These are phyloP conservation scores for Cladorrhinum samala DNA, from an alignment of 495 filamentous ascomycete genomes.

Conservation along the genomic window DNA sequence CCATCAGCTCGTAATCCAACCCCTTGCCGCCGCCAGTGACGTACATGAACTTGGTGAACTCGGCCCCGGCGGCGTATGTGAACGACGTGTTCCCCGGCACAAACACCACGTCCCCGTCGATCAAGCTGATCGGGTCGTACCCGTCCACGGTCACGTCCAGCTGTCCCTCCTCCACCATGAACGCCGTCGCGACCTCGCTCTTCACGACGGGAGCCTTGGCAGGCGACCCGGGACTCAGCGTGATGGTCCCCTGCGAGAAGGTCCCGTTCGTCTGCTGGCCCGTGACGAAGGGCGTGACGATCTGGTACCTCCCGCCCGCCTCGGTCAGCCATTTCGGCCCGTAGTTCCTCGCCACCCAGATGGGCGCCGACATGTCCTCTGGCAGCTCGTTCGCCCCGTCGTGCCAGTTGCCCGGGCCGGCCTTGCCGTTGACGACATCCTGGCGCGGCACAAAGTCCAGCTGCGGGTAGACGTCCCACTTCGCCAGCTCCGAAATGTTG, in stretches of 20 bases:
- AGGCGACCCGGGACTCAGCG: slow-evolving; percentile 23
- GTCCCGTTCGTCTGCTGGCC: slow-evolving; percentile 29
- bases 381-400: slow-evolving; percentile 25
- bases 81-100: slow-evolving; percentile 27
- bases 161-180: slow-evolving; percentile 38
- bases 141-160: slow-evolving; percentile 30
- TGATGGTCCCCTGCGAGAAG: slow-evolving; percentile 32
- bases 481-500: slow-evolving; percentile 22
- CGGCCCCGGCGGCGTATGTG: slow-evolving; percentile 28
- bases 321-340: slow-evolving; percentile 38
- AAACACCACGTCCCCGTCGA: slow-evolving; percentile 36
- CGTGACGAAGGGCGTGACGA: slow-evolving; percentile 38
- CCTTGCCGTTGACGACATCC: slow-evolving; percentile 34
- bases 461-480: slow-evolving; percentile 39
- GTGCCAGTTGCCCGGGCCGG: slow-evolving; percentile 24
- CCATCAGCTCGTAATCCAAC: slow-evolving; percentile 21
- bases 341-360: slow-evolving; percentile 38
- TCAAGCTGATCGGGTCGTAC: slow-evolving; percentile 20
- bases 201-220: background rate
- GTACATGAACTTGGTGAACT: slow-evolving; percentile 38
- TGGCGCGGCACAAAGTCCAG: slow-evolving; percentile 30
- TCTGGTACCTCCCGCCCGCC: slow-evolving; percentile 31
- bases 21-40: slow-evolving; percentile 30
- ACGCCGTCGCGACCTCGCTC: slow-evolving; percentile 27
- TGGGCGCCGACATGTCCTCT: slow-evolving; percentile 23